Conservation (phyloP, 1,284 basidiomycete species). For the Ustilago nuda region DNA sequence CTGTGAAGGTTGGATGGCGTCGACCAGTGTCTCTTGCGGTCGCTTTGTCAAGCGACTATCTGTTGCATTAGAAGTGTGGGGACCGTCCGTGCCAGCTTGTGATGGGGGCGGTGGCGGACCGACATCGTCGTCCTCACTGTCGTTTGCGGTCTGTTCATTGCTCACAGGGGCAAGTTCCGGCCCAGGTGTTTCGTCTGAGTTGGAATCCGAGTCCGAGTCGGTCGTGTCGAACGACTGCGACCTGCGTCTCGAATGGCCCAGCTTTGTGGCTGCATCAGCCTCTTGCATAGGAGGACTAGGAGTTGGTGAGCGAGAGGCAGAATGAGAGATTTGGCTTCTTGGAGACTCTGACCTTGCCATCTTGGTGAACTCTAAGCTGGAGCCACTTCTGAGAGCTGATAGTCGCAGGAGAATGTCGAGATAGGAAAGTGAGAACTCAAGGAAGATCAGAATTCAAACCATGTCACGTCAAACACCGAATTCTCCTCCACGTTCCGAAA, state of each 20-base stretch:
- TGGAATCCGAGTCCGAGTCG: constrained; percentile 23
- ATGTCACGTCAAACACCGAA: neutral
- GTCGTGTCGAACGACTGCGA: constrained; percentile 31
- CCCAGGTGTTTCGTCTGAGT: constrained; percentile 15
- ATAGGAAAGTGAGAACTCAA: neutral
- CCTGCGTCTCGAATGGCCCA: constrained; percentile 10
- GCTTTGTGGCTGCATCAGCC: neutral
- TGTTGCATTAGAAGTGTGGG: neutral
- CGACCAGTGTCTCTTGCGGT: constrained; percentile 3
- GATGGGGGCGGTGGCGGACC: constrained; percentile 30
- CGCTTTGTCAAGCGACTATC: constrained; percentile 15
- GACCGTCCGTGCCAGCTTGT: neutral
- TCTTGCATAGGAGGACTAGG: constrained; percentile 14
- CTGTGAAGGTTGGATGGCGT: neutral
- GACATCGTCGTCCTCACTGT: constrained; percentile 17
- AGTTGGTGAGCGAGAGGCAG: constrained; percentile 13
- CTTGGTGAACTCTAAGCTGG: neutral
- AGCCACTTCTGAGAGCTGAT: neutral
- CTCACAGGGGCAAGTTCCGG: constrained; percentile 9
- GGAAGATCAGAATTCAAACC: neutral
- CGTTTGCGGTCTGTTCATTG: neutral
- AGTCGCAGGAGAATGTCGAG: neutral
- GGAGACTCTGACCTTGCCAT: neutral
- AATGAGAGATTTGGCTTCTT: neutral
- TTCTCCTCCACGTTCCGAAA: constrained; percentile 3